Evolutionary conservation across 1,284 basidiomycete genomes (phyloP).

Genomic region (Sanguinoderma infundibulare): DNA sequence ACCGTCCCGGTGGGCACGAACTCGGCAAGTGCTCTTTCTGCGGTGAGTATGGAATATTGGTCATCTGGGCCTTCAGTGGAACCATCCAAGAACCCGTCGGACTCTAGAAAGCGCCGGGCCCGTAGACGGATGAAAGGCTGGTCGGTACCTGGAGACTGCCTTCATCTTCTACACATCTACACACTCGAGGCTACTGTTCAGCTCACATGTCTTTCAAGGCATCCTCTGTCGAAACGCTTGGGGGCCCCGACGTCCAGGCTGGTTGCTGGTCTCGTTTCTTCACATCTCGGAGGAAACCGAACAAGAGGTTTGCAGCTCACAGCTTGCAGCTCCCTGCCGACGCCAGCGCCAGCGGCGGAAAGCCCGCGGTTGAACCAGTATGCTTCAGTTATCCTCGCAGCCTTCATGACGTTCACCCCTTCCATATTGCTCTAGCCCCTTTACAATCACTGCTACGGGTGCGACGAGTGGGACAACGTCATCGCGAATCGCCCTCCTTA

Average conservation of each 20-base stretch:
- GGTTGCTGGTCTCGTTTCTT: slow-evolving; percentile 12
- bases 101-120: slow-evolving; percentile 3
- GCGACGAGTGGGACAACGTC: not conserved
- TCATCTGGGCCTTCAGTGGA: slow-evolving; percentile 6
- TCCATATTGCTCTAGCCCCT: not conserved
- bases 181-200: not conserved
- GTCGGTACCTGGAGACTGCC: not conserved
- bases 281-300: not conserved
- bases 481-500: not conserved
- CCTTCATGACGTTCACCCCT: not conserved
- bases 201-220: not conserved
- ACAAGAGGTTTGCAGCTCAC: not conserved
- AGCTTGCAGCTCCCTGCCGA: not conserved
- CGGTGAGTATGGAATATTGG: slow-evolving; percentile 20
- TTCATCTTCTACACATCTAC: not conserved
- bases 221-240: not conserved
- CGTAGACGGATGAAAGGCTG: not conserved
- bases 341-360: not conserved
- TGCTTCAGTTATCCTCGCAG: not conserved
- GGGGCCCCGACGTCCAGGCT: not conserved
- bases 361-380: not conserved
- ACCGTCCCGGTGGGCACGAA: not conserved
- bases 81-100: not conserved
- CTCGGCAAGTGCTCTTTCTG: slow-evolving; percentile 5
- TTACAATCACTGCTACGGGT: not conserved